Evolutionary conservation across 495 filamentous ascomycete genomes (phyloP).

Genomic region (Opeltia flavorubescens): DNA sequence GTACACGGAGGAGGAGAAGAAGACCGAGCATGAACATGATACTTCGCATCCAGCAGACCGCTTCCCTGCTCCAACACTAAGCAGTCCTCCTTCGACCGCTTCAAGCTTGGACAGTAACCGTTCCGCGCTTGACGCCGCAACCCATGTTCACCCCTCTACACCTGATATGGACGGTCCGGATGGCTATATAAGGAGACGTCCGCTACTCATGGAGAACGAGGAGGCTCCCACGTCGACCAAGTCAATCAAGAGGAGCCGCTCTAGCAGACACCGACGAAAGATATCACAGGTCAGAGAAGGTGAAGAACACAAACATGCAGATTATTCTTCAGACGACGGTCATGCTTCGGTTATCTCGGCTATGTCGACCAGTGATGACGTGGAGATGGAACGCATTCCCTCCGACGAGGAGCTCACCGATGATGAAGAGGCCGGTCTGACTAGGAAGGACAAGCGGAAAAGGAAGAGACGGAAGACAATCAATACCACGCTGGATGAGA

Average conservation of each 20-base stretch:
- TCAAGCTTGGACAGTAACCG: constrained; percentile 6
- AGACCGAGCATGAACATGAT: neutral
- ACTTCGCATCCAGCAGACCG: neutral
- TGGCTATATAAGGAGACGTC: neutral
- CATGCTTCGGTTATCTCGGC: constrained; percentile 32
- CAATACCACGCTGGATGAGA: constrained; percentile 60
- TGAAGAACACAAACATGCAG: constrained; percentile 7
- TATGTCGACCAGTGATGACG: constrained; percentile 32
- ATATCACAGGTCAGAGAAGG: constrained; percentile 7
- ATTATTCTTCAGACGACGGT: constrained; percentile 12
- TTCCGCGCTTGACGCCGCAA: constrained; percentile 1
- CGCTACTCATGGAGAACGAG: constrained; percentile 5
- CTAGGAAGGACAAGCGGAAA: constrained; percentile 51
- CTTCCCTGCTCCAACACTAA: constrained; percentile 2
- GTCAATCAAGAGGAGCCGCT: constrained; percentile 25
- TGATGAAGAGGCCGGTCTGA: constrained; percentile 83
- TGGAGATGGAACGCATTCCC: constrained; percentile 42
- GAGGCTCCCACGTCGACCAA: constrained; percentile 17
- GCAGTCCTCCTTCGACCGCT: neutral
- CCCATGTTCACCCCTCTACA: constrained; percentile 8
- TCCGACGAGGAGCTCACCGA: constrained; percentile 65
- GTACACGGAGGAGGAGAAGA: neutral
- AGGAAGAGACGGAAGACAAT: constrained; percentile 48
- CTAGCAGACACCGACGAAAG: constrained; percentile 6
- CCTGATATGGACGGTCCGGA: constrained; percentile 8